Conservation (phyloP, 768 basidiomycete genomes). For the Hericium coralloides region DNA sequence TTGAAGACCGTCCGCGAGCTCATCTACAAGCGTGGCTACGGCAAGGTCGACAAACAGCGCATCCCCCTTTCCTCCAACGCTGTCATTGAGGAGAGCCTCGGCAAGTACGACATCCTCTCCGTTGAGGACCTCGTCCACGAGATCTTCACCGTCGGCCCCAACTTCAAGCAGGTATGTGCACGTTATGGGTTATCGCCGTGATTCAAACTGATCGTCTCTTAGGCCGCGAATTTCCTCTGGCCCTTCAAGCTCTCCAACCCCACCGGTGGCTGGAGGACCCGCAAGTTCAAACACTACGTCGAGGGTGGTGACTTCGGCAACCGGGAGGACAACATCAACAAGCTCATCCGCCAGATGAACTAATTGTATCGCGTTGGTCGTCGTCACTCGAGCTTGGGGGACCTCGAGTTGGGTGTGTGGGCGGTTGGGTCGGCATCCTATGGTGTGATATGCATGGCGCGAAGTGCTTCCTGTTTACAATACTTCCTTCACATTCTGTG, state of each 20-base stretch:
- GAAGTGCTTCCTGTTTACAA: slow-evolving; percentile 17
- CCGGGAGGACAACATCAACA: slow-evolving; percentile 96
- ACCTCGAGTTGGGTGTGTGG: too few species aligned
- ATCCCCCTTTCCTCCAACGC: slow-evolving; percentile 92
- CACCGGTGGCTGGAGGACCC: slow-evolving; percentile 93
- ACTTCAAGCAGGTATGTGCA: slow-evolving; percentile 90
- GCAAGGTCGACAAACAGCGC: slow-evolving; percentile 96
- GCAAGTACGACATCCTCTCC: slow-evolving; percentile 92
- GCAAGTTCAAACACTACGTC: slow-evolving; percentile 96
- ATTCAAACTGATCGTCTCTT: slow-evolving; percentile 3
- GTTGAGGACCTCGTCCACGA: slow-evolving; percentile 98
- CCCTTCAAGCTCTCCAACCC: slow-evolving; percentile 99
- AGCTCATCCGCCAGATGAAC: slow-evolving; percentile 94
- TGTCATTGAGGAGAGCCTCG: slow-evolving; percentile 84
- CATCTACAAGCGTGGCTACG: slow-evolving; percentile 99
- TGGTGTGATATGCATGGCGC: slow-evolving; percentile 20
- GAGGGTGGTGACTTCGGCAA: slow-evolving; percentile 97
- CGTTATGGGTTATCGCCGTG: neutral
- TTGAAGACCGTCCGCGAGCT: slow-evolving; percentile 94
- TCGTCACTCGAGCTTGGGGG: neutral
- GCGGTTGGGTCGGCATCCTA: neutral
- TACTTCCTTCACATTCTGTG: slow-evolving; percentile 5
- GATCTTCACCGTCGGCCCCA: slow-evolving; percentile 89
- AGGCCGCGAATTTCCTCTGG: slow-evolving; percentile 96
- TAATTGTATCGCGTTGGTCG: slow-evolving; percentile 22